These are phyloP conservation scores for Kokia cookei DNA, from an alignment of 441 rosid species.

Conservation along the genomic window DNA sequence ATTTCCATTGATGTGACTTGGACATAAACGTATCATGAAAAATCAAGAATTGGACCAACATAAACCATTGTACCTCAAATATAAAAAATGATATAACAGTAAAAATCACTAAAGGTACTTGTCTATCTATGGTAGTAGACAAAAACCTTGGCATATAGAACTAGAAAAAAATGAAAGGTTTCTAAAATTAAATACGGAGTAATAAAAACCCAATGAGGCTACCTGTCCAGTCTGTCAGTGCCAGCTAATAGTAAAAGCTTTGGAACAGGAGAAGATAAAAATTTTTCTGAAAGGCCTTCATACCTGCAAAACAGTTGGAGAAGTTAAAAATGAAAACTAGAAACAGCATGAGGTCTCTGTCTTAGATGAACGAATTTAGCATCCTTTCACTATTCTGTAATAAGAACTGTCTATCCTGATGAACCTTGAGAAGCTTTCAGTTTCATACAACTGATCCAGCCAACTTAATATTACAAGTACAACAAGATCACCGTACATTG, in stretches of 20 bases:
- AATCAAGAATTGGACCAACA: not conserved
- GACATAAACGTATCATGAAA: not conserved
- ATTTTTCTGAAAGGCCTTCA: conserved; percentile 90
- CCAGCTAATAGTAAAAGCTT: conserved; percentile 89
- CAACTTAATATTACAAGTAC: not conserved
- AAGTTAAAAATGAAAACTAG: not conserved
- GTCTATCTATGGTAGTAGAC: not conserved
- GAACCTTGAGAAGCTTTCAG: not conserved
- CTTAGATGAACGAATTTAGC: not conserved
- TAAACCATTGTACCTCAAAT: not conserved
- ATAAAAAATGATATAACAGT: not conserved
- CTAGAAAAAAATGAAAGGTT: not conserved
- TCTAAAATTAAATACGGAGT: not conserved
- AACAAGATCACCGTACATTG: not conserved
- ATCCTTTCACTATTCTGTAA: not conserved
- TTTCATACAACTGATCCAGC: not conserved
- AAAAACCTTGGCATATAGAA: not conserved
- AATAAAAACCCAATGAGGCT: not conserved
- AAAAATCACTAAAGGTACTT: not conserved
- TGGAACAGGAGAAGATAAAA: conserved; percentile 78
- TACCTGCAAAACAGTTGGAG: conserved; percentile 56
- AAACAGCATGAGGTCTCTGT: not conserved
- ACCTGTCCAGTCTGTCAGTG: conserved; percentile 92
- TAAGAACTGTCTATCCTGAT: not conserved
- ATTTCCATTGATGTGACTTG: not conserved